A percentile compares a stretch with the other conserved stretches of the same genome.
These are phyloP conservation scores for Ophiostoma ulmi DNA, from an alignment of 2,329 filamentous ascomycete genomes.

Conservation along the genomic window DNA sequence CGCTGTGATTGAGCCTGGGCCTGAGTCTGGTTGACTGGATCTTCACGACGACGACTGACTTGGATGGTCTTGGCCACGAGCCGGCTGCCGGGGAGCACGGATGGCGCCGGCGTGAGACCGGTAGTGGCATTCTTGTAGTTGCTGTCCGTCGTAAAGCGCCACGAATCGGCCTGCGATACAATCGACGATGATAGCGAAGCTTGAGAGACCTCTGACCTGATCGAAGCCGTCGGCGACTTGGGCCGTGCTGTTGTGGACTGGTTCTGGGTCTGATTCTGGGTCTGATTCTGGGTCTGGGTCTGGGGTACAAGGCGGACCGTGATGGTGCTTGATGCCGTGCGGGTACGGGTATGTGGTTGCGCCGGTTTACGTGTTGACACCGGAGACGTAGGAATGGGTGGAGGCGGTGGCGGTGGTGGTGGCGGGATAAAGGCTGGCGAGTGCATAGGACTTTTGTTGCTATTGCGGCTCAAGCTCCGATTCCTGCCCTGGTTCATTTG, in stretches of 20 bases:
- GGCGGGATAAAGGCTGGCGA: background rate
- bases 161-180: conserved; percentile 20
- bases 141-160: conserved; percentile 33
- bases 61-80: conserved; percentile 22
- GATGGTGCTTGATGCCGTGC: background rate
- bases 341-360: conserved; percentile 17
- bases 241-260: background rate
- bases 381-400: background rate
- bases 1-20: background rate
- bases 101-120: conserved; percentile 20
- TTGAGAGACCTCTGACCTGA: conserved; percentile 33
- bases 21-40: background rate
- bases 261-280: background rate
- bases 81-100: conserved; percentile 14
- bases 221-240: conserved; percentile 27
- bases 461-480: conserved; percentile 8
- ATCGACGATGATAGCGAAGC: conserved; percentile 15
- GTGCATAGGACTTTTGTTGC: conserved; percentile 9
- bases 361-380: background rate
- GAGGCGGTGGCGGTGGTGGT: too few species aligned
- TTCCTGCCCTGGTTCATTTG: background rate
- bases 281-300: background rate
- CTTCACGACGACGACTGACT: background rate
- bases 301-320: conserved; percentile 16
- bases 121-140: conserved; percentile 28